Evolutionary conservation across 2,329 filamentous ascomycete species (phyloP), one percentile per base, ranked within the genome.

Genomic region (Fusarium anthophilum): DNA sequence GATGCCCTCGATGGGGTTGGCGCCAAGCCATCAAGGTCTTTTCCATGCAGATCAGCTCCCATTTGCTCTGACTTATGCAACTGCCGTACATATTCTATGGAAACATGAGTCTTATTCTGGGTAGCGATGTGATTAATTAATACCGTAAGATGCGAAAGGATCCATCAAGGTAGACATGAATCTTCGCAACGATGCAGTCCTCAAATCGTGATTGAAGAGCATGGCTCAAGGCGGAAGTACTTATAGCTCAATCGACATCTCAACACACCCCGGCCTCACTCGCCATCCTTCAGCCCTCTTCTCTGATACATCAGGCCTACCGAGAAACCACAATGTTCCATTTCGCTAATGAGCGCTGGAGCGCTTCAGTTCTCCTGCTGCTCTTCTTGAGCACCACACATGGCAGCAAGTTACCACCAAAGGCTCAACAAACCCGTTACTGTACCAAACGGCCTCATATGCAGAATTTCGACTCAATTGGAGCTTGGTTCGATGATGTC

Each of bases 401-500:
- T 15, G 47, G 47, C n/a, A 38, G 17, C 2, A 35, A 2, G 3
- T 6, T 55, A 7, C 28, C 47, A 35, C 28, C 20, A 1, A 26
- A 14, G 2, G 17, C 10, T 41, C 26, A 26, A 32, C 15, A 53
- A 20, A 17, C 1, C 11, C 1, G 0, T 32, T 15, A 4, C 2
- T 32, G 44, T 28, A 15, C 4, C 10, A 14, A 10, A 3, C 38
- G 37, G 24, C 61, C 66, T 14, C 32, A 56, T 4, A 60, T 72
- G 28, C 37, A 67, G 4, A 12, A 63, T 2, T 70, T 72, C 7
- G 69, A 72, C 13, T 43, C 69, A 4, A 13, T 70, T 3, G 69
- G 69, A 10, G 57, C 69, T 9, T 72, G 62, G 67, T 72, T 72
- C 6, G 57, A 72, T 5, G 67, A 43, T 1, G 62, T 72, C 7